Evolutionary conservation across 805 yeast genomes (phyloP), one percentile per base, ranked within the genome.

Genomic region (Phaffomyces thermotolerans): DNA sequence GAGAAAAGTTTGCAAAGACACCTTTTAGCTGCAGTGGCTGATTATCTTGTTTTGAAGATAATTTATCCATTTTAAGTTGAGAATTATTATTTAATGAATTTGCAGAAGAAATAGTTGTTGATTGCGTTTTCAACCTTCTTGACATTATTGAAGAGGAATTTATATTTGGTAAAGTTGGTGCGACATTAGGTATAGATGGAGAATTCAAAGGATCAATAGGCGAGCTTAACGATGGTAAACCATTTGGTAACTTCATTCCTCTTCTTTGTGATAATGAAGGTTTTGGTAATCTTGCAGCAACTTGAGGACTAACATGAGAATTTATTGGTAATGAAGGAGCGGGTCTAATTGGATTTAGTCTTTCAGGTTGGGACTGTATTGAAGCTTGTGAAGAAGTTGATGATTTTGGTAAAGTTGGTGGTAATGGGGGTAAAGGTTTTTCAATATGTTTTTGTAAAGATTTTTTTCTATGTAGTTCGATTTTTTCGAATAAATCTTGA

Each of bases 171-270:
- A 37, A 22, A 13, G 24, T 30, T 8, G 34, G 32, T 9, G 42
- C 4, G 7, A 20, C 36, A 8, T 20, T 17, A 24, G 36, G 15
- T 44, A 8, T 18, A 33, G 34, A 32, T 14, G 46, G 39, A 34
- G 47, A 33, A 35, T 50, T 29, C 51, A 20, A 46, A 41, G 31
- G 58, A 18, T 12, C 18, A 22, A 18, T 65, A 31, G 10, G 10
- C 2, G 17, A 10, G 15, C 17, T 31, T 49, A 64, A 69, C 55
- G 56, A 60, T 72, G 56, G 95, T 89, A 48, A 83, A 78, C 78
- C 68, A 78, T 67, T 87, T 88, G 96, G 89, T 77, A 97, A 72
- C 76, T 64, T 66, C 79, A 70, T 85, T 74, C 82, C 95, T 90
- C 79, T 75, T 82, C 73, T 79, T 84, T 54, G 86, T 81, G 64